Percentiles rank a stretch among this genome's conserved stretches.
phyloP scores from a whole-genome alignment of 2,329 filamentous ascomycete genomes.

The Trichocomaceae sp. region DNA sequence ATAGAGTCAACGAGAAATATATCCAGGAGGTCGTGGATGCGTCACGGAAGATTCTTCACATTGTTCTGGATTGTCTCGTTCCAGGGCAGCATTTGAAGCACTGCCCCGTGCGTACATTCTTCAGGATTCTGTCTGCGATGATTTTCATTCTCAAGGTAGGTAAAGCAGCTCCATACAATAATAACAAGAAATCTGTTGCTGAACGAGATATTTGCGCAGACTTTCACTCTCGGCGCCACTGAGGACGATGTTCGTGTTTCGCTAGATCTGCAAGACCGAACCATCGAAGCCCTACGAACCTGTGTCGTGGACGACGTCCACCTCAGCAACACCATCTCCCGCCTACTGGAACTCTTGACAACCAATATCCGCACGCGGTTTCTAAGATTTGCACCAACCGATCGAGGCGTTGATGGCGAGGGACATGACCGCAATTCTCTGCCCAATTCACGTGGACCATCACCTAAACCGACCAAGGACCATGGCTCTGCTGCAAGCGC shows the following conservation, averaged over 20 bases:
- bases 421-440: slow-evolving; percentile 32
- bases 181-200: slow-evolving; percentile 1
- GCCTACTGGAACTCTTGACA: slow-evolving; percentile 54
- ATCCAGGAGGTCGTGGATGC: slow-evolving; percentile 58
- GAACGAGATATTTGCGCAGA: slow-evolving; percentile 31
- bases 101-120: slow-evolving; percentile 58
- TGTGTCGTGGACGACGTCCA: slow-evolving; percentile 62
- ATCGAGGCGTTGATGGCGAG: slow-evolving; percentile 38
- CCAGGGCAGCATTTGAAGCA: slow-evolving; percentile 55
- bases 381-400: slow-evolving; percentile 50
- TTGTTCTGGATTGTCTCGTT: slow-evolving; percentile 53
- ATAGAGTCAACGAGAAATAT: slow-evolving; percentile 55
- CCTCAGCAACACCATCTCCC: slow-evolving; percentile 56
- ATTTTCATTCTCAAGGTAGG: slow-evolving; percentile 58
- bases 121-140: slow-evolving; percentile 57
- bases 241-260: slow-evolving; percentile 56
- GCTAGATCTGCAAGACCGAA: slow-evolving; percentile 52
- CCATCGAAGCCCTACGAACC: slow-evolving; percentile 52
- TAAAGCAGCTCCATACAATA: neutral
- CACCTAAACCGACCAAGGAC: slow-evolving; percentile 29
- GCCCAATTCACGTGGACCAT: slow-evolving; percentile 30
- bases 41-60: slow-evolving; percentile 53
- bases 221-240: slow-evolving; percentile 57
- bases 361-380: slow-evolving; percentile 53
- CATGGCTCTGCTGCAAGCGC: slow-evolving; percentile 15